These are phyloP conservation scores for Vitis rupestris DNA, from an alignment of 164 flowering plant genomes.

Conservation along the genomic window DNA sequence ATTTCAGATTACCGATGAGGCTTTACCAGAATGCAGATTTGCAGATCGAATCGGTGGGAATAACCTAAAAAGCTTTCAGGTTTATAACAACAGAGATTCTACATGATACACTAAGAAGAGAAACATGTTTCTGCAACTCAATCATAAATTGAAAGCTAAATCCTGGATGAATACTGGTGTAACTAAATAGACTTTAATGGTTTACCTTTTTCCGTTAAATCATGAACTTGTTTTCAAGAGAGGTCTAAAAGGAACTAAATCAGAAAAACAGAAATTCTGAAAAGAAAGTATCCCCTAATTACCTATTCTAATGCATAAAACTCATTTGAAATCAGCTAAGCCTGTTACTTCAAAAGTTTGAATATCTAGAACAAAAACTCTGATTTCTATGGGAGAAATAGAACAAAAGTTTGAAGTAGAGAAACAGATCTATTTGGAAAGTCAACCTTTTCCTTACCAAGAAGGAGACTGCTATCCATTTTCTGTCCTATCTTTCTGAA, in stretches of 20 bases:
- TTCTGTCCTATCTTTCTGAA: conserved; percentile 62
- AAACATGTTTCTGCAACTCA: not conserved
- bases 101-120: not conserved
- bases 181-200: not conserved
- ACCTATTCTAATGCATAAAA: not conserved
- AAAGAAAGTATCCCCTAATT: no score
- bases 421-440: not conserved
- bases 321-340: not conserved
- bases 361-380: not conserved
- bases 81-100: not conserved
- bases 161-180: not conserved
- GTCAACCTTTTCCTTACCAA: conserved; percentile 49
- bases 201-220: no score
- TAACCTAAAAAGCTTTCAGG: not conserved
- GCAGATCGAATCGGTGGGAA: not conserved
- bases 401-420: not conserved
- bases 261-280: no score
- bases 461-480: conserved; percentile 57
- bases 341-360: not conserved
- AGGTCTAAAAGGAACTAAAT: no score
- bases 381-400: not conserved
- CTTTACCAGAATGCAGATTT: no score
- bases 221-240: no score
- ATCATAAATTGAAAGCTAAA: not conserved
- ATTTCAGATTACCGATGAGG: no score